Evolutionary conservation across 2,329 filamentous ascomycete genomes (phyloP).

Genomic region (Epichloe gansuensis): DNA sequence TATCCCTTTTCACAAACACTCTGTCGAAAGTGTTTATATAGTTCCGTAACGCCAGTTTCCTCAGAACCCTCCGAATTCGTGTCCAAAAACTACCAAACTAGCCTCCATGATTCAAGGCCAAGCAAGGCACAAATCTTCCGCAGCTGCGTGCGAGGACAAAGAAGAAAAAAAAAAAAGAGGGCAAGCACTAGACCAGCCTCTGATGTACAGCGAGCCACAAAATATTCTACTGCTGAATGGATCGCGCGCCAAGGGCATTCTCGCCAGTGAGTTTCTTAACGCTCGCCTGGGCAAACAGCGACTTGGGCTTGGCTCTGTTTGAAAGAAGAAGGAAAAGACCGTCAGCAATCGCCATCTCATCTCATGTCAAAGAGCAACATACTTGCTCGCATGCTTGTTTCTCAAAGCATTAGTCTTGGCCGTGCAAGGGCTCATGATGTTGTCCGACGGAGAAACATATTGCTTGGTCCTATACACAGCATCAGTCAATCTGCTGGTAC

Average conservation of each 20-base stretch:
- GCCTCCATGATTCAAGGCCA: not conserved
- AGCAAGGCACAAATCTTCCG: not conserved
- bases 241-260: slow-evolving; percentile 25
- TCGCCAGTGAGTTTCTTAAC: slow-evolving; percentile 46
- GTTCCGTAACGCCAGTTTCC: slow-evolving; percentile 2
- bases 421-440: slow-evolving; percentile 76
- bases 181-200: not conserved
- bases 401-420: slow-evolving; percentile 72
- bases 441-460: slow-evolving; percentile 76
- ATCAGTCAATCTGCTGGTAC: slow-evolving; percentile 2
- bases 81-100: not conserved
- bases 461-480: slow-evolving; percentile 4
- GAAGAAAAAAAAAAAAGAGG: not conserved
- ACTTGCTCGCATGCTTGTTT: slow-evolving; percentile 71
- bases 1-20: not conserved
- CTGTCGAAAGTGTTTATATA: not conserved
- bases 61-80: not conserved
- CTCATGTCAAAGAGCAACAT: slow-evolving; percentile 21
- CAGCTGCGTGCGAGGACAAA: not conserved
- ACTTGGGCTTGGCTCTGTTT: slow-evolving; percentile 50
- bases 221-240: slow-evolving; percentile 17
- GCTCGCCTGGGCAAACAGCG: slow-evolving; percentile 53
- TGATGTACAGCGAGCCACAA: not conserved
- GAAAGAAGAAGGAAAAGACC: not conserved
- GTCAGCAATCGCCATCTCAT: not conserved